Conservation (phyloP, 805 yeast genomes). For the Komagataella populi region DNA sequence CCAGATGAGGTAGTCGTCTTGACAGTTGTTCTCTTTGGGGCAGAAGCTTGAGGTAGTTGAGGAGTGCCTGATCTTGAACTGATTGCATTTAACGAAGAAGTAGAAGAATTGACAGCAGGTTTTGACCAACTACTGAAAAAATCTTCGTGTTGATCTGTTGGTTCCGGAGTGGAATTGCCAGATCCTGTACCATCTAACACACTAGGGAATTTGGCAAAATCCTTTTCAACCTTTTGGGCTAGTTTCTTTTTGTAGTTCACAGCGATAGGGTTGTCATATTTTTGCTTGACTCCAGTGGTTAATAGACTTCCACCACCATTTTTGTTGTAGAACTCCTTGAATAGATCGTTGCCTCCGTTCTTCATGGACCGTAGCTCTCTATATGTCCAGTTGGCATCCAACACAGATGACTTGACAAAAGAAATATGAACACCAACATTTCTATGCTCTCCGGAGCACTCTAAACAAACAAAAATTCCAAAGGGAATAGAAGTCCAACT, state of each 20-base stretch:
- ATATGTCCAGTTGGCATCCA: constrained; percentile 84
- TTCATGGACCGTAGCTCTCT: constrained; percentile 84
- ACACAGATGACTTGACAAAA: constrained; percentile 81
- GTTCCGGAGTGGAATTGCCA: constrained; percentile 9
- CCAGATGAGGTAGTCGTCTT: constrained; percentile 11
- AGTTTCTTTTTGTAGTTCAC: constrained; percentile 67
- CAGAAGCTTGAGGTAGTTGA: constrained; percentile 15
- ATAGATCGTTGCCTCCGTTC: constrained; percentile 83
- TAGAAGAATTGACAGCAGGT: constrained; percentile 37
- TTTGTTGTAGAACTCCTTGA: constrained; percentile 70
- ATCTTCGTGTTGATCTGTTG: constrained; percentile 50
- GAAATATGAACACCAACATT: constrained; percentile 93
- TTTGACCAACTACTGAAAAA: constrained; percentile 89
- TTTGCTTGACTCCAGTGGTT: constrained; percentile 53
- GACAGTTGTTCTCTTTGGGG: constrained; percentile 12
- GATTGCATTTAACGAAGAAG: constrained; percentile 23
- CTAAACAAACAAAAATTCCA: constrained; percentile 84
- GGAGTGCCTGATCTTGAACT: constrained; percentile 15
- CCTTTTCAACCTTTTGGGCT: constrained; percentile 51
- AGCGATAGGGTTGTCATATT: constrained; percentile 78
- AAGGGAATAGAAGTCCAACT: constrained; percentile 98
- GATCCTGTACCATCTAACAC: constrained; percentile 50
- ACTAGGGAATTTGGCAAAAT: constrained; percentile 61
- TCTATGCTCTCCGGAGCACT: constrained; percentile 92
- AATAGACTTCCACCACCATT: constrained; percentile 75